phyloP scores from a whole-genome alignment of 331 rosid species.

The Malus hybrid region DNA sequence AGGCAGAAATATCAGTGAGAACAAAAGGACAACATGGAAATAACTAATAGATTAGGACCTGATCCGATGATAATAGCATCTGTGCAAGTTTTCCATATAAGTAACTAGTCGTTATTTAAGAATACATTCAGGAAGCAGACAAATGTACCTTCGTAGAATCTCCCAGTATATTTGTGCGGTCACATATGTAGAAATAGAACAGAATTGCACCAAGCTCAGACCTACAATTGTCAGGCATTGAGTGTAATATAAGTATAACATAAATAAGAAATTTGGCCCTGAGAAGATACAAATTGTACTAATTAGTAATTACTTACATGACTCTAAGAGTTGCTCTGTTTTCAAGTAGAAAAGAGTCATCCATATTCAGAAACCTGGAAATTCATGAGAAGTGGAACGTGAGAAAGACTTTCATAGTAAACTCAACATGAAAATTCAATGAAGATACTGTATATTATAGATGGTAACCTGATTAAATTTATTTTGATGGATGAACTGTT shows the following conservation, averaged over 20 bases:
- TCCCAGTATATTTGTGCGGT: conserved; percentile 77
- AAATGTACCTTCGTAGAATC: conserved; percentile 64
- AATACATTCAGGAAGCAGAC: conserved; percentile 12
- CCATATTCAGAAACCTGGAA: conserved; percentile 83
- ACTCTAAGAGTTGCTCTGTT: conserved; percentile 78
- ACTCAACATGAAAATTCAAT: conserved; percentile 11
- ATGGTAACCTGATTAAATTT: conserved; percentile 68
- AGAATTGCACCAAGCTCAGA: conserved; percentile 79
- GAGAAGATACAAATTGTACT: background rate
- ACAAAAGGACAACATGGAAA: background rate
- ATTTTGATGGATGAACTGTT: conserved; percentile 56
- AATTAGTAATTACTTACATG: conserved; percentile 47
- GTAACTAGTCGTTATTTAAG: background rate
- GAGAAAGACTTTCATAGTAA: conserved; percentile 18
- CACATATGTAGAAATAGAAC: conserved; percentile 79
- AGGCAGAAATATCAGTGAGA: background rate
- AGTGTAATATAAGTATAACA: background rate
- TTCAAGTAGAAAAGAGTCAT: conserved; percentile 79
- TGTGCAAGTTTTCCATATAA: background rate
- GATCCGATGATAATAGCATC: background rate
- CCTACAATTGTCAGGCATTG: conserved; percentile 25
- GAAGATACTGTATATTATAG: background rate
- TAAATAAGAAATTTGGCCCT: background rate
- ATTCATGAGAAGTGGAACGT: conserved; percentile 16
- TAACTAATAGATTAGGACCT: background rate